Base-by-base conservation (phyloP, 129 eudicot species). In the Deinandra increscens region DNA sequence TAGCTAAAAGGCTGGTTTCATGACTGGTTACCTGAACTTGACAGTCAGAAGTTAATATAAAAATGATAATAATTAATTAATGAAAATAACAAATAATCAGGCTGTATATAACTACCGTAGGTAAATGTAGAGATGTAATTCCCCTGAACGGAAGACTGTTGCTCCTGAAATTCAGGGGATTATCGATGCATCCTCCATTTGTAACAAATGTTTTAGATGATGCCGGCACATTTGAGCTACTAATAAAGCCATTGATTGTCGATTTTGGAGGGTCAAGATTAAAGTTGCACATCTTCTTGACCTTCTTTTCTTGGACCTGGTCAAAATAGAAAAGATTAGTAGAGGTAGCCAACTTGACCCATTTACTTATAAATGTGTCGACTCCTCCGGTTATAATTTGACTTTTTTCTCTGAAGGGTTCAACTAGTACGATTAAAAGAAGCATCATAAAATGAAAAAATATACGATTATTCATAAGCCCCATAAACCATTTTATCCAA, bases 271-370 rank as follows among this genome's bases (percentile, higher is more conserved):
- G 81, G 43, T 83, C 89, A 41, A 85, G 49, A 70, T 89, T 93
- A 77, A 86, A 80, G 34, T 93, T 92, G 77, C 81, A 71, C 53
- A 93, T 56, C 78, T 89, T 89, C 88, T 89, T 93, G 65, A 89
- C 77, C 81, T 89, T 89, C 87, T 87, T 89, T 86, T 93, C 98
- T 83, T 89, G 95, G 60, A 93, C 98, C 96, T 93, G 79, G 83
- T 84, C 45, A 69, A 61, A 17, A 60, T 70, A 66, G 5, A 42
- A 67, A 11, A 64, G n/a, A 12, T 39, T 74, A 62, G 62, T 11
- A 72, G 45, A 34, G 49, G 49, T 68, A 23, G 11, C 29, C 20
- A 7, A 7, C 33, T 68, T 68, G 34, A 38, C 50, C 31, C 34
- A 3, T 38, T 61, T 36, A 33, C 6, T 59, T 59, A 36, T 36